phyloP scores from a whole-genome alignment of 805 yeast genomes.

The Isabelozyma gotoi region DNA sequence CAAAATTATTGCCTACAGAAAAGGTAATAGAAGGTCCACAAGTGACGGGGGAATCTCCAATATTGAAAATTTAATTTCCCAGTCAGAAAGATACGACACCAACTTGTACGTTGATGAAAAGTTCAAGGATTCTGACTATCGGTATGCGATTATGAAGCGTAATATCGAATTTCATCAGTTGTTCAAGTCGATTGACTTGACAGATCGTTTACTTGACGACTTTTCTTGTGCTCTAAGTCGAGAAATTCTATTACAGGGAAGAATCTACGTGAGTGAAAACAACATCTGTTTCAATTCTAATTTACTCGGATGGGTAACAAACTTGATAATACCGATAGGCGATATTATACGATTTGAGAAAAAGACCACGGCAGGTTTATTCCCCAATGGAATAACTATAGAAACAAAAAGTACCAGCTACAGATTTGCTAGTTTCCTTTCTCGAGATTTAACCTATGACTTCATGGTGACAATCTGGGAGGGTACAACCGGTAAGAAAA shows the following conservation, averaged over 20 bases:
- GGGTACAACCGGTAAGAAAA: slow-evolving; percentile 28
- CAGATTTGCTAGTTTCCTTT: slow-evolving; percentile 82
- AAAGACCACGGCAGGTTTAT: slow-evolving; percentile 81
- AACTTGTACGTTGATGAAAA: slow-evolving; percentile 57
- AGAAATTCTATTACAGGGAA: slow-evolving; percentile 85
- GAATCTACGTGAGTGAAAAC: slow-evolving; percentile 75
- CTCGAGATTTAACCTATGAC: slow-evolving; percentile 75
- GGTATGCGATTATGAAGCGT: slow-evolving; percentile 63
- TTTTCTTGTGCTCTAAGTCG: slow-evolving; percentile 86
- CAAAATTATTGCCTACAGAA: slow-evolving; percentile 38
- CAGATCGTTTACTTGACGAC: slow-evolving; percentile 79
- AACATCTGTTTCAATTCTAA: slow-evolving; percentile 85
- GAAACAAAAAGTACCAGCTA: slow-evolving; percentile 65
- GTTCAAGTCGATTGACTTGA: slow-evolving; percentile 64
- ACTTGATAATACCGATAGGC: slow-evolving; percentile 64
- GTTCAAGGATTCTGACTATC: slow-evolving; percentile 55
- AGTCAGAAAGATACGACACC: slow-evolving; percentile 30
- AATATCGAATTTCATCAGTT: slow-evolving; percentile 74
- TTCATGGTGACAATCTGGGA: slow-evolving; percentile 73
- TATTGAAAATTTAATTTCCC: slow-evolving; percentile 1
- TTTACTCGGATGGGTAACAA: slow-evolving; percentile 88
- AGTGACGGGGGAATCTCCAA: slow-evolving; percentile 22
- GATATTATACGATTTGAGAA: slow-evolving; percentile 78
- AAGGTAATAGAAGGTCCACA: slow-evolving; percentile 24
- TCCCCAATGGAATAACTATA: slow-evolving; percentile 83